Evolutionary conservation across 2,329 filamentous ascomycete genomes (phyloP), one percentile per base, ranked within the genome.

Genomic region (Penicillium aurantiogriseum): DNA sequence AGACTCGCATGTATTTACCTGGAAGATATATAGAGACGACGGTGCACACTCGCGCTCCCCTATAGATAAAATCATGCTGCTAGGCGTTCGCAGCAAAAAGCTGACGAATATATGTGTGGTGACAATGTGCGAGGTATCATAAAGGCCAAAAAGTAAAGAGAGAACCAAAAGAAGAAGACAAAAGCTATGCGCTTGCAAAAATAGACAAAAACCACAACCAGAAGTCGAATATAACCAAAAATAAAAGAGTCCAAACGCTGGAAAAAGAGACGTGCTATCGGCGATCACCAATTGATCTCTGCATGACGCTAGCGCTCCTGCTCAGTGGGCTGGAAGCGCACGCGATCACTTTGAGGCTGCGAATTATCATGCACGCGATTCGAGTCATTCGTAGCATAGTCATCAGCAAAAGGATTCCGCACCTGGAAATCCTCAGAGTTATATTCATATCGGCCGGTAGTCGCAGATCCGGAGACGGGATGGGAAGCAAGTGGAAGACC

Each of bases 391-490:
- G 62, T 50, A 6, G 60, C 64, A 54, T 63, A 66, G 39, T 66
- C 66, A 62, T 77, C 75, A 5, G 74, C 75, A 47, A 77, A 77
- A 8, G 75, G 75, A 55, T 77, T 76, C 57, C 74, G 74, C 21
- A 76, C 73, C 51, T 74, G 71, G 56, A 72, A 76, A 39, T 76
- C 73, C 44, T 71, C 69, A 8, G 75, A 65, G 10, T 72, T 72
- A 51, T 76, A 76, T 54, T 77, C 71, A 51, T 71, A 72, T 25
- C 65, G 61, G 7, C 58, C n/a, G 5, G 19, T 42, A 27, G 45
- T 33, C 4, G 29, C n/a, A 9, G 44, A 49, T n/a, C 19, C 33
- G 5, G 44, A 2, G 3, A 27, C 19, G 5, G 35, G 27, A n/a
- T 46, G 27, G 13, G 48, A 29, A 36, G 15, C 40, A 40, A 31